Base-by-base conservation (phyloP, 768 basidiomycete species). In the Tulasnella sp. region DNA sequence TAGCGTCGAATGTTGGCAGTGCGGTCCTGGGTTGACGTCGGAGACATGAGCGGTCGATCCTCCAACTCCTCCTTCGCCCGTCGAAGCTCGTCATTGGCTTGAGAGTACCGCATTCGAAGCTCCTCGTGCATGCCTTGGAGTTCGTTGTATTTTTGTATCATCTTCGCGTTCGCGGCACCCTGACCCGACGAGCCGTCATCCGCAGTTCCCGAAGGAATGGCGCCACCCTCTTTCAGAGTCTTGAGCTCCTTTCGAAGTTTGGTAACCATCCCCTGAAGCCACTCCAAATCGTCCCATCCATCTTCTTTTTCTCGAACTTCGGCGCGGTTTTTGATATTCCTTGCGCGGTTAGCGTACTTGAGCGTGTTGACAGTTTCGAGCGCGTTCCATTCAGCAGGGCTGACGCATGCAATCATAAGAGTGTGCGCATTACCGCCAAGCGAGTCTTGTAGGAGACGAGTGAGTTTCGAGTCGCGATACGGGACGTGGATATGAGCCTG, bases 331-430 rank as follows among this genome's bases (percentile, higher is more conserved):
- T 97, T 97, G 88, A 99, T 99, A 84, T 98, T 98, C 82, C 96
- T 88, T 16, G 98, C 98, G 50, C 98, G 93, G 83, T 98, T 97
- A 46, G 97, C 98, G 84, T 99, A 99, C 86, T 98, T 98, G 85
- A 99, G 89, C 20, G 96, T 97, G 85, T 96, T 96, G 81, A 98
- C 89, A 0, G 98, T 99, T 87, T 99, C 98, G 81, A 89, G 92
- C 2, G 94, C 90, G 85, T 99, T 99, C 92, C 92, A 97, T 86
- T 99, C 98, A 1, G 96, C 95, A 20, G 96, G 94, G 83, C 96
- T 97, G 81, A 98, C 95, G 85, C 97, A 99, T 24, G 98, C 98
- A 82, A 99, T 96, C 98, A 99, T 99, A 83, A 98, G 92, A 16
- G 98, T 99, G 83, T 97, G 94, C 1, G 97, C 93, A 86, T 99